These are phyloP conservation scores for Russula compacta DNA, from an alignment of 768 basidiomycete species.

Conservation along the genomic window DNA sequence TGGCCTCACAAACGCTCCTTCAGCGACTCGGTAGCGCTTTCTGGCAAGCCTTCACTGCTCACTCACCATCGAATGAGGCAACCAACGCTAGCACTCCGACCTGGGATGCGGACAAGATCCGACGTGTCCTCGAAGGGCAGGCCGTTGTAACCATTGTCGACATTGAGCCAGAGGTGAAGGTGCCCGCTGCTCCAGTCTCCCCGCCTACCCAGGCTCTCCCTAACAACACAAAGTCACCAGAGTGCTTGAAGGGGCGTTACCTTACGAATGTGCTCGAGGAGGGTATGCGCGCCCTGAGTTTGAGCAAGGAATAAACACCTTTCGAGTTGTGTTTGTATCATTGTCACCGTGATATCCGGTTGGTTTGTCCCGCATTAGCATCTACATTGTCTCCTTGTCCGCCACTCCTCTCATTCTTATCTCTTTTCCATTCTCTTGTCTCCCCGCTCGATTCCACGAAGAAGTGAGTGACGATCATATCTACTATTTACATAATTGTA, in stretches of 20 bases:
- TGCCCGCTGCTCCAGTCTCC: not conserved
- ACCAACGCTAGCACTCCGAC: slow-evolving; percentile 1
- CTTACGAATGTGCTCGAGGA: slow-evolving; percentile 40
- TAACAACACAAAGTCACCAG: not conserved
- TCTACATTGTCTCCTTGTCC: not conserved
- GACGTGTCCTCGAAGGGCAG: slow-evolving; percentile 72
- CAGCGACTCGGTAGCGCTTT: slow-evolving; percentile 68
- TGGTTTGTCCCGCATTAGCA: slow-evolving; percentile 9
- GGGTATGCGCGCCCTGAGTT: slow-evolving; percentile 54
- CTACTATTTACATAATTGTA: slow-evolving; percentile 11
- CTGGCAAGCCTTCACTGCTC: slow-evolving; percentile 85
- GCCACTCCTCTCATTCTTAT: not conserved
- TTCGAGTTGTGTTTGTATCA: not conserved
- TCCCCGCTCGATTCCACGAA: not conserved
- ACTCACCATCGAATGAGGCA: slow-evolving; percentile 20
- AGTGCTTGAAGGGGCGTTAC: not conserved
- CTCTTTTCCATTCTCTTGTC: not conserved
- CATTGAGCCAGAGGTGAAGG: slow-evolving; percentile 37
- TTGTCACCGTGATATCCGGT: slow-evolving; percentile 1
- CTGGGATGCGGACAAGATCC: slow-evolving; percentile 69
- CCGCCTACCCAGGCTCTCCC: not conserved
- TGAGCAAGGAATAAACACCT: slow-evolving; percentile 38
- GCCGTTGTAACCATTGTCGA: slow-evolving; percentile 75
- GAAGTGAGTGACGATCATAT: slow-evolving; percentile 8
- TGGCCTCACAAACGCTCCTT: slow-evolving; percentile 71